Percentiles rank a stretch among this genome's conserved stretches.
These are phyloP conservation scores for Colletotrichum acutatum DNA, from an alignment of 2,329 filamentous ascomycete species.

Conservation along the genomic window DNA sequence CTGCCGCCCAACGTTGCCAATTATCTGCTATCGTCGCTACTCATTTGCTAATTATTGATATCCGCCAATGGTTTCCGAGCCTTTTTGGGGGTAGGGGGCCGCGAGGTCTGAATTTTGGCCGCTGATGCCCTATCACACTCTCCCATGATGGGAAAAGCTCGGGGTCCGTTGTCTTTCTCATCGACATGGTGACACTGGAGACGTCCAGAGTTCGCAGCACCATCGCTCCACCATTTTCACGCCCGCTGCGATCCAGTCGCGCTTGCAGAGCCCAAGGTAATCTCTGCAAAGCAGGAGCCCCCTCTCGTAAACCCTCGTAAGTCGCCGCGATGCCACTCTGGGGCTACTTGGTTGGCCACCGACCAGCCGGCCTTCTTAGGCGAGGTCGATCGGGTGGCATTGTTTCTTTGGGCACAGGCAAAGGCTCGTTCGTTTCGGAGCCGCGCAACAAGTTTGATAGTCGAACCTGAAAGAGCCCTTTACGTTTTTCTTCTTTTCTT, in stretches of 20 bases:
- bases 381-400: conserved; percentile 23
- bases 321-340: conserved; percentile 31
- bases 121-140: conserved; percentile 11
- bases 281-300: conserved; percentile 10
- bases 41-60: background rate
- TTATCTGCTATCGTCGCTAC: background rate
- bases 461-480: background rate
- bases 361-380: conserved; percentile 4
- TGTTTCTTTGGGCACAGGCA: conserved; percentile 6
- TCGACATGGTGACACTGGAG: conserved; percentile 4
- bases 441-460: conserved; percentile 5
- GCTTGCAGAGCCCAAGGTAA: conserved; percentile 6
- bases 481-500: background rate
- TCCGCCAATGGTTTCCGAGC: background rate
- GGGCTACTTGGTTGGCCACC: conserved; percentile 34
- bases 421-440: conserved; percentile 20
- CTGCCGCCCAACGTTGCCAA: conserved; percentile 12
- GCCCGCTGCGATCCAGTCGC: conserved; percentile 12
- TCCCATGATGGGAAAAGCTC: background rate
- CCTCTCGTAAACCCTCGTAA: background rate
- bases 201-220: conserved; percentile 22
- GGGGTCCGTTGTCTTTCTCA: background rate
- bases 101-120: background rate
- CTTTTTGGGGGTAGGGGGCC: background rate
- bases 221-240: conserved; percentile 16